Percentiles rank a stretch among this genome's conserved stretches.
phyloP scores from a whole-genome alignment of 1,284 basidiomycete species.

The Sanguinoderma infundibulare region DNA sequence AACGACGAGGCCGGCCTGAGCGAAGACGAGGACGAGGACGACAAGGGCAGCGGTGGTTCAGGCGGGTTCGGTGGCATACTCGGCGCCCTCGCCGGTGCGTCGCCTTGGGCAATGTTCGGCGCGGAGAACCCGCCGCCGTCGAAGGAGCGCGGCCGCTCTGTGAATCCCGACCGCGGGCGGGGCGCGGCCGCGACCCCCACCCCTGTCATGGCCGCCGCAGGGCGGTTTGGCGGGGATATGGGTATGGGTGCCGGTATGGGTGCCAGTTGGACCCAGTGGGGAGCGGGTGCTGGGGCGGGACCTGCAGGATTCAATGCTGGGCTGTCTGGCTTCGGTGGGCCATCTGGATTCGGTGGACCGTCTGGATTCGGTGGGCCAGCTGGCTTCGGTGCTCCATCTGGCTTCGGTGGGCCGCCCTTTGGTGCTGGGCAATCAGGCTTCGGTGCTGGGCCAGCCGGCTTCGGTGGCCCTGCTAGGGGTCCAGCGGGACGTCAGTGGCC shows the following conservation, averaged over 20 bases:
- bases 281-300: neutral
- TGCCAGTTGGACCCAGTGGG: slow-evolving; percentile 10
- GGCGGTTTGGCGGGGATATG: slow-evolving; percentile 3
- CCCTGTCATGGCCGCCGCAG: slow-evolving; percentile 10
- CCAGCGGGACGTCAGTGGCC: slow-evolving; percentile 8
- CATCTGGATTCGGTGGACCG: slow-evolving; percentile 2
- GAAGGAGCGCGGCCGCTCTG: slow-evolving; percentile 13
- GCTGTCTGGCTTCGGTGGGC: neutral
- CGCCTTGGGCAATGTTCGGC: slow-evolving; percentile 24
- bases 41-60: slow-evolving; percentile 4
- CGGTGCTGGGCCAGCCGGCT: neutral
- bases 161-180: slow-evolving; percentile 17
- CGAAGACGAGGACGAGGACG: slow-evolving; percentile 19
- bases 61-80: slow-evolving; percentile 11
- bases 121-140: slow-evolving; percentile 6
- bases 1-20: too few species aligned
- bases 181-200: slow-evolving; percentile 11
- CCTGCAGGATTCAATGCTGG: neutral
- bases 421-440: too few species aligned
- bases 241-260: slow-evolving; percentile 4
- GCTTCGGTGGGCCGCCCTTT: too few species aligned
- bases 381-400: neutral
- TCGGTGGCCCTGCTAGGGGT: neutral
- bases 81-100: slow-evolving; percentile 19
- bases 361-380: slow-evolving; percentile 1